Evolutionary conservation across 495 filamentous ascomycete species (phyloP).

Genomic region (Mytilinidion resinicola): DNA sequence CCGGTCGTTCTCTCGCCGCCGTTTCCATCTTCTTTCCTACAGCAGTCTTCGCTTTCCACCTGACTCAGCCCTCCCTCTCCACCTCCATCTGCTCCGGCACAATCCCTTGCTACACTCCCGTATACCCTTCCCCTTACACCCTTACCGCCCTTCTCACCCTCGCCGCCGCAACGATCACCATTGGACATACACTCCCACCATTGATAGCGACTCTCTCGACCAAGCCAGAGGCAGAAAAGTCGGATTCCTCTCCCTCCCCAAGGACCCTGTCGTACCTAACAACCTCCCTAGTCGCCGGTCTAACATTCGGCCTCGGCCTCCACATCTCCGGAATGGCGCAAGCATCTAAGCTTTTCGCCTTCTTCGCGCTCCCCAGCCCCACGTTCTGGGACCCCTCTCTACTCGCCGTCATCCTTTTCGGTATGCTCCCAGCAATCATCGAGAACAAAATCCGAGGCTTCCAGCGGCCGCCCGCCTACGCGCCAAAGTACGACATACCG

Average conservation of each 20-base stretch:
- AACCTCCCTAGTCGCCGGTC: slow-evolving; percentile 40
- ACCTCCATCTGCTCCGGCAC: slow-evolving; percentile 30
- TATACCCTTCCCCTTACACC: slow-evolving; percentile 41
- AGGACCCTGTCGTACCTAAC: too few relatives aligned
- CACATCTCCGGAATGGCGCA: slow-evolving; percentile 51
- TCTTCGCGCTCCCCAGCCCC: slow-evolving; percentile 46
- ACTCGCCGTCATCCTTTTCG: slow-evolving; percentile 46
- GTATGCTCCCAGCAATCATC: slow-evolving; percentile 41
- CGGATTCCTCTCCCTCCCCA: too few relatives aligned
- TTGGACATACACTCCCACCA: slow-evolving; percentile 32
- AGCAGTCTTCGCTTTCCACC: slow-evolving; percentile 46
- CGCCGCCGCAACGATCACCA: slow-evolving; percentile 30
- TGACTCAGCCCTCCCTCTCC: slow-evolving; percentile 34
- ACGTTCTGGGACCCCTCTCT: slow-evolving; percentile 50
- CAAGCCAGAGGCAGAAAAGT: too few relatives aligned
- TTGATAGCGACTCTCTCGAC: slow-evolving; percentile 4
- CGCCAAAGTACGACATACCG: slow-evolving; percentile 43
- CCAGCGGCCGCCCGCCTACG: slow-evolving; percentile 39
- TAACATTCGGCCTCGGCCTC: slow-evolving; percentile 51
- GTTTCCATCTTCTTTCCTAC: slow-evolving; percentile 51
- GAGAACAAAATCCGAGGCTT: slow-evolving; percentile 25
- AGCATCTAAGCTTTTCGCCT: slow-evolving; percentile 48
- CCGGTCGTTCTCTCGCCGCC: slow-evolving; percentile 47
- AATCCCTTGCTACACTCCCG: slow-evolving; percentile 45
- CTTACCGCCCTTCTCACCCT: slow-evolving; percentile 33